A percentile compares a stretch with the other conserved stretches of the same genome.
Evolutionary conservation across 1,139 yeast species (phyloP).

Genomic region (Lodderomyces theae): DNA sequence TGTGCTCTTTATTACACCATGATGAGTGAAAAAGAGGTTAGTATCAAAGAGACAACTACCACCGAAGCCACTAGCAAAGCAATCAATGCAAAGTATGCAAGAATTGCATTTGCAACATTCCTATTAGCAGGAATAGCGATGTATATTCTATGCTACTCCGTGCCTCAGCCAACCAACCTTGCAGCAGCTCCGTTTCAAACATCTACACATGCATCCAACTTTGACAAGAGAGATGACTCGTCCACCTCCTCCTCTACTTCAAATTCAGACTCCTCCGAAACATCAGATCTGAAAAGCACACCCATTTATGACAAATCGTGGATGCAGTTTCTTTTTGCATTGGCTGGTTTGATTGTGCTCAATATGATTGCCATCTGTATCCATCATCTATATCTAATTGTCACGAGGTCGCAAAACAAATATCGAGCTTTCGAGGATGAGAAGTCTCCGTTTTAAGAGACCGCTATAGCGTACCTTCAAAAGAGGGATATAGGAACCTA

Average conservation of each 20-base stretch:
- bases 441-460: slow-evolving; percentile 33
- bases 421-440: slow-evolving; percentile 37
- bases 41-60: neutral
- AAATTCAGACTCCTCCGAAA: slow-evolving; percentile 3
- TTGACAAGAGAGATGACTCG: neutral
- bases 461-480: too few species aligned
- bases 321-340: slow-evolving; percentile 27
- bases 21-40: neutral
- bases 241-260: neutral
- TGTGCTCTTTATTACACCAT: neutral
- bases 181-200: neutral
- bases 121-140: neutral
- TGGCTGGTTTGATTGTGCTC: slow-evolving; percentile 29
- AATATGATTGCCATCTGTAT: slow-evolving; percentile 36
- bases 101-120: neutral
- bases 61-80: neutral
- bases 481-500: too few species aligned
- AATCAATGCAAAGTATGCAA: neutral
- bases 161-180: neutral
- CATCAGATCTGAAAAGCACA: slow-evolving; percentile 9
- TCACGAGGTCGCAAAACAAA: slow-evolving; percentile 28
- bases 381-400: slow-evolving; percentile 34
- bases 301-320: slow-evolving; percentile 19
- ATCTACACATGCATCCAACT: neutral
- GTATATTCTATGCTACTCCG: neutral